Base-by-base conservation (phyloP, 768 basidiomycete genomes). In the Mycena metata region DNA sequence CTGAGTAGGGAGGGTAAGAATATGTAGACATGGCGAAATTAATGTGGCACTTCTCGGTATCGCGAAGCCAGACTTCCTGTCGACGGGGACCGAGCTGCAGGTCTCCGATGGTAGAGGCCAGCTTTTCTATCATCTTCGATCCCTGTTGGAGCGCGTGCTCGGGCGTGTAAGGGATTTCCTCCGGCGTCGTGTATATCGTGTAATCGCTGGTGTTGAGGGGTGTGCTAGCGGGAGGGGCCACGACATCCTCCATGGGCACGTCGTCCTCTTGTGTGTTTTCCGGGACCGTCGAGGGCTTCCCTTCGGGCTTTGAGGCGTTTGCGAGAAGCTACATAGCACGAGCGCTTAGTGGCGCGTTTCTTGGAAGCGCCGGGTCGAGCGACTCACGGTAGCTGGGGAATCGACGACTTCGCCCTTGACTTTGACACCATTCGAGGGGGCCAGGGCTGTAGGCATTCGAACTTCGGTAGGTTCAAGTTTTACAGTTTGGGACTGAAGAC, bases 1-100 rank as follows among this genome's bases (percentile, higher is more conserved):
- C 89, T 90, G 49, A 36, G 21, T 21, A 21, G n/a, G 39, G 39
- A 30, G 39, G 46, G 24, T 41, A 35, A 56, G 47, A 66, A 65
- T 21, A 57, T 15, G 46, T 50, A 13, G 35, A 21, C 2, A n/a
- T 17, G 9, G 35, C 5, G n/a, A 23, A 35, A 26, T 41, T 17
- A 12, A 24, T 47, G 15, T 12, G 3, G 76, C 81, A 88, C 89
- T 78, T 86, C 41, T 80, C 76, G 16, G 89, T 77, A 57, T 90
- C 88, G 16, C 85, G 80, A 49, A 81, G 74, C 89, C 89, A 90
- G 3, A 90, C 88, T 19, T 89, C 88, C 68, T 86, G 78, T 16
- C 89, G 82, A 55, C 89, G 75, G 72, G 86, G 87, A 19, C 88
- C 87, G 2, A 90, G 73, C 60, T 86, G 78, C 63, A 89, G 69